These are phyloP conservation scores for Penicillium thymicola DNA, from an alignment of 2,329 filamentous ascomycete species.

Conservation along the genomic window DNA sequence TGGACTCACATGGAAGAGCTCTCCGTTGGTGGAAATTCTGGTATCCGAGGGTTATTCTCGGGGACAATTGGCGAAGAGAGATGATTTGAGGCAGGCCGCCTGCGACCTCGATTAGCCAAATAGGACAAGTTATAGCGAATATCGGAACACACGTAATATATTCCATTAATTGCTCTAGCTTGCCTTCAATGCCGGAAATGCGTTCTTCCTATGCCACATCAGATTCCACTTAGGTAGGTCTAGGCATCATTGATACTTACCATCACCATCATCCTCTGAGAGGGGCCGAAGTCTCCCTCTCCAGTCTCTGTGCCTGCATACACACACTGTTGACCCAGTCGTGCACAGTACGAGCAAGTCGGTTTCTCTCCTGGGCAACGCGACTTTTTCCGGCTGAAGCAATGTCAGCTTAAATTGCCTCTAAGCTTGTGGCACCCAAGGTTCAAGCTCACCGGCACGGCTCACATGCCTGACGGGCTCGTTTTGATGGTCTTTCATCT, in stretches of 20 bases:
- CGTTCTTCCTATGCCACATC: constrained; percentile 12
- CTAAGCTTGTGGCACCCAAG: not conserved
- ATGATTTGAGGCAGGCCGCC: not conserved
- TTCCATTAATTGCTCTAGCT: constrained; percentile 20
- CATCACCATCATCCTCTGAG: constrained; percentile 15
- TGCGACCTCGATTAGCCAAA: not conserved
- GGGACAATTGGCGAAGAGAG: not conserved
- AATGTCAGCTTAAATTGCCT: not conserved
- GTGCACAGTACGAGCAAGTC: constrained; percentile 31
- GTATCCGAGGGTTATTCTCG: not conserved
- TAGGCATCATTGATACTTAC: not conserved
- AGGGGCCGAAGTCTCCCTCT: constrained; percentile 6
- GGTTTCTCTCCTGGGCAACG: constrained; percentile 34
- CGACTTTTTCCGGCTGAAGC: constrained; percentile 31
- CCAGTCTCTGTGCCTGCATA: constrained; percentile 19
- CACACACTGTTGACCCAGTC: constrained; percentile 31
- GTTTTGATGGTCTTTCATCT: constrained; percentile 18
- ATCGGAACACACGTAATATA: constrained; percentile 9
- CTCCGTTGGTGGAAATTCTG: not conserved
- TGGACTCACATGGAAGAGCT: not conserved
- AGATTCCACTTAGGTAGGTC: not conserved
- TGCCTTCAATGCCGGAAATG: constrained; percentile 21
- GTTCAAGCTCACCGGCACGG: constrained; percentile 28
- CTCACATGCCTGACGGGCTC: constrained; percentile 31
- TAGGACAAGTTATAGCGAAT: too few species aligned